Base-by-base conservation (phyloP, 495 filamentous ascomycete species). In the Penicillium subrubescens region DNA sequence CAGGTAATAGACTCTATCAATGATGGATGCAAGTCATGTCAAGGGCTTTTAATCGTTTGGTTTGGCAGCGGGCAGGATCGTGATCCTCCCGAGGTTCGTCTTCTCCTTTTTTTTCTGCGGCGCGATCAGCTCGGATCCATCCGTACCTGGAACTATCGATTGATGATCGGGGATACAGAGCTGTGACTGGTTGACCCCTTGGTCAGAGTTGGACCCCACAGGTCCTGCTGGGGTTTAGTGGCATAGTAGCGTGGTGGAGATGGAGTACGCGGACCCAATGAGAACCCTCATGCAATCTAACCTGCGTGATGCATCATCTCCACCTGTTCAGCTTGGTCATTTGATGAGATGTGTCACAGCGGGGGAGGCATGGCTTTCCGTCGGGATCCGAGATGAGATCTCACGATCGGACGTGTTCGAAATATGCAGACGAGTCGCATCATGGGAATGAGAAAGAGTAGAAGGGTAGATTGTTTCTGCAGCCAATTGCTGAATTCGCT, bases 61-160 rank as follows among this genome's bases (percentile, higher is more conserved):
- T 27, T 34, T 6, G 17, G 7, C 53, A 53, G 12, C 29, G 31
- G 33, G 43, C 17, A 29, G 35, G 46, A 34, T n/a, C 33, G 11
- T 39, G 31, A 61, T 58, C 59, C 37, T 11, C 60, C 62, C 50
- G 44, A 57, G 64, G 55, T 63, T 52, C 8, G 31, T 5, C 34
- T 58, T 35, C 53, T 68, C 57, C 64, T 59, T 62, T 69, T 69
- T 66, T 60, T 52, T 37, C 27, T 58, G 6, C 35, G n/a, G 37
- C 35, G 23, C 33, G 44, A 58, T 63, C 48, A 50, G 50, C 17
- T 37, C 23, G 62, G 61, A 43, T 56, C 56, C 63, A 71, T 64
- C 57, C 19, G 62, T 68, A 21, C 60, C 66, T 58, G 65, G 51
- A 33, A 70, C 71, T 72, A 72, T 72, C 63, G 71, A 68, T 57